Evolutionary conservation across 164 flowering plant genomes (phyloP).

Genomic region (Liriodendron chinense): DNA sequence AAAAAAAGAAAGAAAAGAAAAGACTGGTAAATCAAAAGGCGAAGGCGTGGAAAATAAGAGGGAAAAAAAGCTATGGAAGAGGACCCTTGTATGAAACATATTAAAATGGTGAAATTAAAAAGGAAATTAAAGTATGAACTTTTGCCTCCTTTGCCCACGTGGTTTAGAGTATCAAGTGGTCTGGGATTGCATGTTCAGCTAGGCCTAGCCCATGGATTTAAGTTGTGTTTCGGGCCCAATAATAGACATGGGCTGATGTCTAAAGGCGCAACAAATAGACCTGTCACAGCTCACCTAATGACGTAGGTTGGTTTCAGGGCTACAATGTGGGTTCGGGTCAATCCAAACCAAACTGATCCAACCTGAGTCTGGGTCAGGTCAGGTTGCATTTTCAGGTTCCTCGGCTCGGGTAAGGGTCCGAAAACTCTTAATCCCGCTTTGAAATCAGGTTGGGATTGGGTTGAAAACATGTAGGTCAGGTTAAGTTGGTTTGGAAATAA

Average conservation of each 20-base stretch:
- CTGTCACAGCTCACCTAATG: background rate
- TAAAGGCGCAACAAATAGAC: background rate
- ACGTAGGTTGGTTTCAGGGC: too few relatives aligned
- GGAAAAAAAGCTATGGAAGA: background rate
- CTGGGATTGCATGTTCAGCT: background rate
- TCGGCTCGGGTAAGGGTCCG: too few relatives aligned
- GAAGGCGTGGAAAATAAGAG: background rate
- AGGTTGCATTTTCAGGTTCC: too few relatives aligned
- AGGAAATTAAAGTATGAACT: background rate
- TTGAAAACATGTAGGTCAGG: too few relatives aligned
- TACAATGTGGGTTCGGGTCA: too few relatives aligned
- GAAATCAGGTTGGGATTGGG: too few relatives aligned
- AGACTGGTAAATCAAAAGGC: background rate
- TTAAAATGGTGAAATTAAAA: too few relatives aligned
- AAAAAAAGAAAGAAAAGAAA: too few relatives aligned
- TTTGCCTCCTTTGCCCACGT: background rate
- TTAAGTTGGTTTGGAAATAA: too few relatives aligned
- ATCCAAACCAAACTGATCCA: too few relatives aligned
- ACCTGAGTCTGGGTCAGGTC: too few relatives aligned
- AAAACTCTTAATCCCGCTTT: too few relatives aligned
- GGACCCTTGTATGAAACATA: background rate
- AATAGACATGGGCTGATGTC: background rate
- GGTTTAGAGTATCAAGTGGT: background rate
- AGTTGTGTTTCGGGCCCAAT: background rate
- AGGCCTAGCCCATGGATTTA: background rate